These are phyloP conservation scores for Alternaria arborescens DNA, from an alignment of 2,329 filamentous ascomycete species.

Conservation along the genomic window DNA sequence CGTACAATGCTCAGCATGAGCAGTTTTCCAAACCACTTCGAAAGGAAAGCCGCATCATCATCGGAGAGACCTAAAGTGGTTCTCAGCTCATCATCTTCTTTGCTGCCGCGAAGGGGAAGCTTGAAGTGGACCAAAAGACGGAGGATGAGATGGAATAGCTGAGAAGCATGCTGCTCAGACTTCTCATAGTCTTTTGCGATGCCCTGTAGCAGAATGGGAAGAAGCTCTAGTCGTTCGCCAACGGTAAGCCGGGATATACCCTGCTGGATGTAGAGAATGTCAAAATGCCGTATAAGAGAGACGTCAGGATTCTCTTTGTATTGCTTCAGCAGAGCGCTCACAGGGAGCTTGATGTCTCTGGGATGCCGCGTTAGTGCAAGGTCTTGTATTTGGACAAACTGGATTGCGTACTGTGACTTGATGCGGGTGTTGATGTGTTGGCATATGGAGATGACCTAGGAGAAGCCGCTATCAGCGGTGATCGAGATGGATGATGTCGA, in stretches of 20 bases:
- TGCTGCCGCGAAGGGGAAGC: conserved; percentile 78
- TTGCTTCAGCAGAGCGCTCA: conserved; percentile 83
- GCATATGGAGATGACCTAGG: conserved; percentile 71
- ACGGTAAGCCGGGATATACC: conserved; percentile 71
- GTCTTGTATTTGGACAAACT: not conserved
- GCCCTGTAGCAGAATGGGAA: conserved; percentile 74
- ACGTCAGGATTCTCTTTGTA: conserved; percentile 78
- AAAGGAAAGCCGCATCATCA: conserved; percentile 77
- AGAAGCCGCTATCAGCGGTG: conserved; percentile 44
- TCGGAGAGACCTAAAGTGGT: conserved; percentile 71
- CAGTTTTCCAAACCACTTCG: conserved; percentile 78
- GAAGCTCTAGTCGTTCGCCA: conserved; percentile 72
- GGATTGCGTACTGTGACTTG: conserved; percentile 58
- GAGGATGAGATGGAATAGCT: conserved; percentile 83
- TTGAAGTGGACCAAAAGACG: conserved; percentile 75
- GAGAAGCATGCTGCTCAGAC: conserved; percentile 64
- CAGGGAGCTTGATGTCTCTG: conserved; percentile 76
- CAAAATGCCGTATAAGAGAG: conserved; percentile 83
- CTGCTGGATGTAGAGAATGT: conserved; percentile 88
- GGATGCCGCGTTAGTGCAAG: conserved; percentile 19
- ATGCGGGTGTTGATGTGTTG: conserved; percentile 75
- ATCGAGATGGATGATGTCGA: conserved; percentile 7
- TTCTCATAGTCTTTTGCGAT: conserved; percentile 68
- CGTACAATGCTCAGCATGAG: conserved; percentile 67
- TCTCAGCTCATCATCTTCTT: conserved; percentile 77